Percentiles rank a stretch among this genome's conserved stretches.
Conservation (phyloP, 371 early-diverging fungal genomes). For the Amoeboaphelidium protococcarum region DNA sequence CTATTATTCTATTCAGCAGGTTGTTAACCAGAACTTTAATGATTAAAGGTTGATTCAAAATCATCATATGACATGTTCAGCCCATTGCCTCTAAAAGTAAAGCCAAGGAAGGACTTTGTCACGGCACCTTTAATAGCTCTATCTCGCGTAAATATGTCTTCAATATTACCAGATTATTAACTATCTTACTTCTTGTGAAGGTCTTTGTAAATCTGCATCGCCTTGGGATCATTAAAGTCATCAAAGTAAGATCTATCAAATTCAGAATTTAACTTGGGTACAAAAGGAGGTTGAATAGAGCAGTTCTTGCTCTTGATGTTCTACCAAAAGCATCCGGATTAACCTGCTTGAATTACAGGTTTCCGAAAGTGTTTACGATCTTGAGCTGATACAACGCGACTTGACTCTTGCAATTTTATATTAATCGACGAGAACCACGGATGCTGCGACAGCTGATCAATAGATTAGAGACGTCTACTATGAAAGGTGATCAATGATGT, state of each 20-base stretch:
- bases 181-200: conserved; percentile 26
- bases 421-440: conserved; percentile 7
- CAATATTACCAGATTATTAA: too few species aligned
- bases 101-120: conserved; percentile 28
- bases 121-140: conserved; percentile 4
- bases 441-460: background rate
- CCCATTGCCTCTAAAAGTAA: conserved; percentile 22
- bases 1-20: too few species aligned
- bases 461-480: background rate
- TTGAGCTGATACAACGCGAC: conserved; percentile 4
- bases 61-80: background rate
- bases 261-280: conserved; percentile 33
- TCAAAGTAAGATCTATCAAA: conserved; percentile 61
- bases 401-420: background rate
- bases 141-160: conserved; percentile 7
- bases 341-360: conserved; percentile 4
- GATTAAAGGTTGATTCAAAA: background rate
- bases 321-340: background rate
- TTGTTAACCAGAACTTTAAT: too few species aligned
- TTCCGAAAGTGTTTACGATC: conserved; percentile 8
- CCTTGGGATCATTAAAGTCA: conserved; percentile 37
- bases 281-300: conserved; percentile 32
- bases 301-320: background rate
- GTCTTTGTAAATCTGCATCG: conserved; percentile 41
- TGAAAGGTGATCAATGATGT: conserved; percentile 10